phyloP scores from a whole-genome alignment of 225 moss, liverwort and hornwort genomes.

The Antitrichia curtipendula region DNA sequence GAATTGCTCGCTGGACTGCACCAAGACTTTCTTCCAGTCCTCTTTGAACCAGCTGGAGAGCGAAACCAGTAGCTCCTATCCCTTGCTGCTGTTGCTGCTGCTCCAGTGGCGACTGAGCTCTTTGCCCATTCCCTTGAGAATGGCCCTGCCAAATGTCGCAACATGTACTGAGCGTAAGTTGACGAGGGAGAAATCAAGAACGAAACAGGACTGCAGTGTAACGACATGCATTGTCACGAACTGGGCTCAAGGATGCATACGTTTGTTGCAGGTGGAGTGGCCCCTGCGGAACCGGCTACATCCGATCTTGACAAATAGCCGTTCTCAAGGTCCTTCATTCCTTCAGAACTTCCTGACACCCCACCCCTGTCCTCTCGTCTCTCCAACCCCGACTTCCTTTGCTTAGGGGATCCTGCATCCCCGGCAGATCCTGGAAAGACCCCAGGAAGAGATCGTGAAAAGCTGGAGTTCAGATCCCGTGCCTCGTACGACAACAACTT shows the following conservation, averaged over 20 bases:
- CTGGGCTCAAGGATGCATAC: slow-evolving; percentile 17
- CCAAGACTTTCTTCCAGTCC: slow-evolving; percentile 93
- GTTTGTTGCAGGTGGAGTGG: slow-evolving; percentile 46
- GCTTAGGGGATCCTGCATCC: slow-evolving; percentile 57
- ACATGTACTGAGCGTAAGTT: not conserved
- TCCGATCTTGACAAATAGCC: slow-evolving; percentile 50
- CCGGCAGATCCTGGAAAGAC: slow-evolving; percentile 45
- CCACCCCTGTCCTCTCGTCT: slow-evolving; percentile 61
- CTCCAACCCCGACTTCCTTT: slow-evolving; percentile 43
- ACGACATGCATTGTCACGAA: not conserved
- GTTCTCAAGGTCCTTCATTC: slow-evolving; percentile 61
- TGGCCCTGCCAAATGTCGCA: slow-evolving; percentile 11
- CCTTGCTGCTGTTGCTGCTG: slow-evolving; percentile 67
- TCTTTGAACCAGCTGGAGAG: slow-evolving; percentile 85
- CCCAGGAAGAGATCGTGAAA: slow-evolving; percentile 38
- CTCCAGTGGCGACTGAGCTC: slow-evolving; percentile 43
- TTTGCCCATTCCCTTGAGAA: slow-evolving; percentile 39
- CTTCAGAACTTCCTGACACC: slow-evolving; percentile 29
- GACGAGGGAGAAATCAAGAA: not conserved
- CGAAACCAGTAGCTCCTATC: slow-evolving; percentile 69
- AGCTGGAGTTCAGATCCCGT: slow-evolving; percentile 34
- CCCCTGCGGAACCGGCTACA: slow-evolving; percentile 28
- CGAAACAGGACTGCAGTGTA: not conserved
- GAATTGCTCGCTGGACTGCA: slow-evolving; percentile 87
- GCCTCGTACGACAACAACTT: slow-evolving; percentile 34